Conservation (phyloP, 2,329 filamentous ascomycete species). For the Cladophialophora bantiana region DNA sequence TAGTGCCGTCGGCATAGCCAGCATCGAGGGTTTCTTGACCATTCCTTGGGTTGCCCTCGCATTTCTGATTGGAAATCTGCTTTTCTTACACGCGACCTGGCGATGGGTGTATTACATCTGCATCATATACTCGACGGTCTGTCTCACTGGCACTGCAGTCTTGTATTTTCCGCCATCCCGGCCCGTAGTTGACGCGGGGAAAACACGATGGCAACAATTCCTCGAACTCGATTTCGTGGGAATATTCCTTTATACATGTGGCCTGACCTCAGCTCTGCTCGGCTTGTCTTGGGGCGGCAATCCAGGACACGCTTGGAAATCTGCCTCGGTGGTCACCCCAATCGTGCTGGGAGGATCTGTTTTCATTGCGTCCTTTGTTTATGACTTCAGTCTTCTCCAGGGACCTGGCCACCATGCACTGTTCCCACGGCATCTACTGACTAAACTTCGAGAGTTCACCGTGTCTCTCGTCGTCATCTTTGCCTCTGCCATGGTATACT, state of each 20-base stretch:
- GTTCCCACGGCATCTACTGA: slow-evolving; percentile 7
- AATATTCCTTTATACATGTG: slow-evolving; percentile 51
- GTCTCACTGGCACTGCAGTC: slow-evolving; percentile 48
- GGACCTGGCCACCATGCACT: slow-evolving; percentile 4
- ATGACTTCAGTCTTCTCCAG: slow-evolving; percentile 44
- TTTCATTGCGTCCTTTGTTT: slow-evolving; percentile 48
- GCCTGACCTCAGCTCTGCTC: slow-evolving; percentile 52
- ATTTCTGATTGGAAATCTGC: slow-evolving; percentile 54
- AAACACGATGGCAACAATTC: slow-evolving; percentile 47
- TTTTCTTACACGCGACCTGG: slow-evolving; percentile 57
- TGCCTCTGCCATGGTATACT: slow-evolving; percentile 11
- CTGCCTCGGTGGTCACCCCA: slow-evolving; percentile 46
- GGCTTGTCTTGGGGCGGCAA: slow-evolving; percentile 53
- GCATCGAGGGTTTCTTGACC: slow-evolving; percentile 47
- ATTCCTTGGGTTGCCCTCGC: slow-evolving; percentile 47
- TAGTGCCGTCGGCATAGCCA: slow-evolving; percentile 40
- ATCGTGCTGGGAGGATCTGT: slow-evolving; percentile 49
- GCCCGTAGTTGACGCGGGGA: slow-evolving; percentile 48
- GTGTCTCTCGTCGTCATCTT: slow-evolving; percentile 6
- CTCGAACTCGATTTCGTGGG: slow-evolving; percentile 57
- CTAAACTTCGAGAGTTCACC: slow-evolving; percentile 5
- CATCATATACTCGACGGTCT: slow-evolving; percentile 12
- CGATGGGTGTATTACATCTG: slow-evolving; percentile 55
- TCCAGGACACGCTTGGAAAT: slow-evolving; percentile 51
- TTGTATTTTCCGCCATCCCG: slow-evolving; percentile 59